Evolutionary conservation across 1,284 basidiomycete genomes (phyloP).

Genomic region (Trametes sp.): DNA sequence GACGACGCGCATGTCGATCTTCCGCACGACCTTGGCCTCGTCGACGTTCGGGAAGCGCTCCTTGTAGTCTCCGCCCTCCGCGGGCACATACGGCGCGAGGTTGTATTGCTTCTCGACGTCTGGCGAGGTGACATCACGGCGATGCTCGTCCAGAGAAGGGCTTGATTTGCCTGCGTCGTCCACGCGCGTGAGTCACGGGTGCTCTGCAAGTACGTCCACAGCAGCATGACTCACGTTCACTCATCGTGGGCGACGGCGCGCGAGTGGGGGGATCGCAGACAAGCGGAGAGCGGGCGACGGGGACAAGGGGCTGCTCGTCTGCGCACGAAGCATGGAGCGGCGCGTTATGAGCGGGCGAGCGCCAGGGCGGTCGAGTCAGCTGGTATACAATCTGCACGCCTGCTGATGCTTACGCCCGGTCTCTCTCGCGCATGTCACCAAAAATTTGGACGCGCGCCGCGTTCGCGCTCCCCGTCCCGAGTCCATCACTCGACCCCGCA

Average conservation of each 20-base stretch:
- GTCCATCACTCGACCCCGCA: constrained; percentile 9
- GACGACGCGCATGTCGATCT: constrained; percentile 42
- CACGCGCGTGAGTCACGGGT: background rate
- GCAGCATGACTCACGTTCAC: constrained; percentile 17
- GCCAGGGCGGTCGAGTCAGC: constrained; percentile 21
- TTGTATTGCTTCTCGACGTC: constrained; percentile 34
- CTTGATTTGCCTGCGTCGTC: constrained; percentile 10
- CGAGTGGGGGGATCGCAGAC: background rate
- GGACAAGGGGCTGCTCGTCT: background rate
- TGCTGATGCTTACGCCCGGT: background rate
- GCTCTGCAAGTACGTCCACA: too few relatives aligned
- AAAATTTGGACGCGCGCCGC: background rate
- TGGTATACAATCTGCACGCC: constrained; percentile 15
- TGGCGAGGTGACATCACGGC: constrained; percentile 2
- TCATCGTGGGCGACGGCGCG: constrained; percentile 16
- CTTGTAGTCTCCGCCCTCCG: constrained; percentile 33
- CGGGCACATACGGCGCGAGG: constrained; percentile 18
- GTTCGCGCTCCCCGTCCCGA: background rate
- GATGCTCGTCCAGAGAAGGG: constrained; percentile 18
- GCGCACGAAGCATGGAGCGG: background rate
- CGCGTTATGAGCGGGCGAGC: constrained; percentile 7
- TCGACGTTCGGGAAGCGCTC: constrained; percentile 33
- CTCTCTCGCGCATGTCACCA: background rate
- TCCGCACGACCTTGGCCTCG: constrained; percentile 39
- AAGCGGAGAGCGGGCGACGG: background rate